A percentile compares a stretch with the other conserved stretches of the same genome.
Evolutionary conservation across 257 asterid species (phyloP).

Genomic region (Vinca minor): DNA sequence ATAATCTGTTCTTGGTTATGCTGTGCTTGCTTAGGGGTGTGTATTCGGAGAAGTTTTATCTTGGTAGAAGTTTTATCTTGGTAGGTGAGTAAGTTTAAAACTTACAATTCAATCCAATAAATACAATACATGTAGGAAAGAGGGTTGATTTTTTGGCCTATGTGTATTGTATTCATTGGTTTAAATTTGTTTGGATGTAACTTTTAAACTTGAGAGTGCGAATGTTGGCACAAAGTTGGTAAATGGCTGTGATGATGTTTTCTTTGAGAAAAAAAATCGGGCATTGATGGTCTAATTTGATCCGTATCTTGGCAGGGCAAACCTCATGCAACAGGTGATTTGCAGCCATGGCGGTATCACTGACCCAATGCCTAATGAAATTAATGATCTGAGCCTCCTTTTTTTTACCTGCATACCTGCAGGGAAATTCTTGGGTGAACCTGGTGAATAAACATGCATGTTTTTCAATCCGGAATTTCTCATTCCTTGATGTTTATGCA

Average conservation of each 20-base stretch:
- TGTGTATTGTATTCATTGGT: too few species aligned
- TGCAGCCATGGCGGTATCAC: conserved; percentile 1
- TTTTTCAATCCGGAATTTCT: neutral
- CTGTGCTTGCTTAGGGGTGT: neutral
- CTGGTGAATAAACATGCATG: too few species aligned
- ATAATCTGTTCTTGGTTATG: neutral
- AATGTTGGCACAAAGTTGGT: too few species aligned
- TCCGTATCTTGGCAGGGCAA: conserved; percentile 6
- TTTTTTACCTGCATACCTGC: neutral
- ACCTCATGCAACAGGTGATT: neutral
- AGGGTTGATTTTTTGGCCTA: too few species aligned
- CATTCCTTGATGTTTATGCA: neutral
- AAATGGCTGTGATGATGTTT: conserved; percentile 3
- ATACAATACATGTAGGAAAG: too few species aligned
- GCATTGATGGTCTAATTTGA: neutral
- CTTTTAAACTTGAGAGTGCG: too few species aligned
- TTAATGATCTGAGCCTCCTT: neutral
- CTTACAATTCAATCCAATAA: too few species aligned
- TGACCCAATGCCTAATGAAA: neutral
- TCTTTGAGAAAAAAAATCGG: neutral
- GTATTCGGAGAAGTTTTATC: too few species aligned
- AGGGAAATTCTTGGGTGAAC: too few species aligned
- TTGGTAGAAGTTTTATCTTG: too few species aligned
- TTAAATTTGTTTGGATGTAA: too few species aligned
- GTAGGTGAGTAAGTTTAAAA: too few species aligned